phyloP scores from a whole-genome alignment of 2,329 filamentous ascomycete species.

The Didymella segeticola region DNA sequence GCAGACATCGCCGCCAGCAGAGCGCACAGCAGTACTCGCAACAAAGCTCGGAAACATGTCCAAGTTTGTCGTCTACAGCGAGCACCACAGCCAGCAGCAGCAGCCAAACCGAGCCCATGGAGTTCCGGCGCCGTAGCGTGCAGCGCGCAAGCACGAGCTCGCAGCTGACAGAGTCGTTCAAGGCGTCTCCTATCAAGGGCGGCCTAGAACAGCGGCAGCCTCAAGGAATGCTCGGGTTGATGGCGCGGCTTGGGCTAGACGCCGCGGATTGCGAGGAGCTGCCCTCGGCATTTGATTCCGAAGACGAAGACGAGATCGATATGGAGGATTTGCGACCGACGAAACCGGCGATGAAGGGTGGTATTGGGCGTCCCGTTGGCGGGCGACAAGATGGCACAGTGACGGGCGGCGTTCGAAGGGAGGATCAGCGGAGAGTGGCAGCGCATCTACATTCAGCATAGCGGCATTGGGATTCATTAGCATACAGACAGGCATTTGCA shows the following conservation, averaged over 20 bases:
- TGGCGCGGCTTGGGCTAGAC: slow-evolving; percentile 15
- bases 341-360: not conserved
- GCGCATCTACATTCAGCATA: slow-evolving; percentile 3
- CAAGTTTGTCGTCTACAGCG: slow-evolving; percentile 10
- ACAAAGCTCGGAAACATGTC: slow-evolving; percentile 12
- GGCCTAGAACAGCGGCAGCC: slow-evolving; percentile 4
- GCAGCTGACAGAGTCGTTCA: slow-evolving; percentile 26
- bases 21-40: slow-evolving; percentile 10
- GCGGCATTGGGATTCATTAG: not conserved
- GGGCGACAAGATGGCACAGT: not conserved
- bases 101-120: slow-evolving; percentile 14
- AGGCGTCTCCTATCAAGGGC: slow-evolving; percentile 8
- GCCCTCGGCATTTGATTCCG: slow-evolving; percentile 33
- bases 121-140: slow-evolving; percentile 23
- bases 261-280: slow-evolving; percentile 23
- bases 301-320: slow-evolving; percentile 27
- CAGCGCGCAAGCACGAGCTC: slow-evolving; percentile 28
- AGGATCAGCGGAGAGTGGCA: not conserved
- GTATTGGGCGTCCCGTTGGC: not conserved
- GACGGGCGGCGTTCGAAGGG: not conserved
- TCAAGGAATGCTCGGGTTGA: slow-evolving; percentile 7
- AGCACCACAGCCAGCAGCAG: slow-evolving; percentile 9
- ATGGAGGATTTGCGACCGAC: slow-evolving; percentile 1
- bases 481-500: slow-evolving; percentile 9
- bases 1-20: slow-evolving; percentile 14